Evolutionary conservation across 1,284 basidiomycete genomes (phyloP), one percentile per base, ranked within the genome.

Genomic region (Malassezia brasiliensis): DNA sequence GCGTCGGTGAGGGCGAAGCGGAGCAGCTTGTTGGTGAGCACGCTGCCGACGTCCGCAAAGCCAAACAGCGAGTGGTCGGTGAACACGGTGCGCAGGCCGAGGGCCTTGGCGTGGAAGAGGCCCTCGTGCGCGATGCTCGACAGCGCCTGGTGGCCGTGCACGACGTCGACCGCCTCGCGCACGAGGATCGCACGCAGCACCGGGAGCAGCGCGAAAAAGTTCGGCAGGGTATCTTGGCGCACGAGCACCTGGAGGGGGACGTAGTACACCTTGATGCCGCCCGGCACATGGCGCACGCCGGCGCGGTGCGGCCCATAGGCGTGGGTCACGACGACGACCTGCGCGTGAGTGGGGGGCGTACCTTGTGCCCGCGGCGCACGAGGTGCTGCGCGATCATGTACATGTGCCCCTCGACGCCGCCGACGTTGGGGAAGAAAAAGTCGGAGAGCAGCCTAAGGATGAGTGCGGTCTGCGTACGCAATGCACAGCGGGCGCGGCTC

Each of bases 21-120:
- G 28, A 98, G 79, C 36, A 99, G 80, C 75, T 98, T 98, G 79
- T 98, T 98, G 5, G 94, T 96, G 62, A 96, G 77, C 46, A 98
- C 91, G 66, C 90, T 90, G 0, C 90, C 90, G 15, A 90, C 90
- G 68, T 96, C 91, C 42, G 88, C 89, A 65, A 99, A 90, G 0
- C 89, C 90, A 67, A 96, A 98, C 22, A 99, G 78, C 64, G 87
- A 90, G 71, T 99, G 94, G 75, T 99, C 94, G 1, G 94, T 96
- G 74, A 98, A 96, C 9, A 94, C 86, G 0, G 88, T 88, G 19
- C 86, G 82, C 11, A 91, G 80, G 0, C 76, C 75, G 48, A 74
- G 56, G 14, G 60, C 63, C 53, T 73, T 72, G 0, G 89, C 83
- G 68, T 96, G 90, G 30, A 96, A 77, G 53, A 96, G 85, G 10